Evolutionary conservation across 495 filamentous ascomycete genomes (phyloP).

Genomic region (Aspergillus sclerotioniger): DNA sequence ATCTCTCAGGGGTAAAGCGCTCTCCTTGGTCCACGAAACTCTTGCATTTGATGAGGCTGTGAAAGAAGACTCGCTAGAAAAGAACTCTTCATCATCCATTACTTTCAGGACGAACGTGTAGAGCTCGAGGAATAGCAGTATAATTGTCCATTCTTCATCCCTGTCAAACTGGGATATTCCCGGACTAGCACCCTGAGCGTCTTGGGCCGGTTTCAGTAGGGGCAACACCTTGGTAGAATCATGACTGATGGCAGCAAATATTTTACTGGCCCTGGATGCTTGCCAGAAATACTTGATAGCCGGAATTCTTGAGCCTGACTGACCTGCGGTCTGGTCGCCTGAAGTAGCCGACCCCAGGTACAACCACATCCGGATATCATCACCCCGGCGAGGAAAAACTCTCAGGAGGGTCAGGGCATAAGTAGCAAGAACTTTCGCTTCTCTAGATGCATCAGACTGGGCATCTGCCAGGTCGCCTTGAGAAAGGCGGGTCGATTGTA

Average conservation of each 20-base stretch:
- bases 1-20: slow-evolving; percentile 66
- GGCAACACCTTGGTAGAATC: slow-evolving; percentile 57
- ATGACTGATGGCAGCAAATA: slow-evolving; percentile 63
- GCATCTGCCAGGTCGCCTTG: slow-evolving; percentile 25
- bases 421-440: slow-evolving; percentile 74
- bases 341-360: slow-evolving; percentile 72
- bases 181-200: slow-evolving; percentile 19
- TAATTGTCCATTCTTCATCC: slow-evolving; percentile 81
- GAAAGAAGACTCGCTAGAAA: slow-evolving; percentile 43
- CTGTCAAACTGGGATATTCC: slow-evolving; percentile 29
- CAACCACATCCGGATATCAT: slow-evolving; percentile 95
- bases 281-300: slow-evolving; percentile 90
- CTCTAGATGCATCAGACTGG: slow-evolving; percentile 42
- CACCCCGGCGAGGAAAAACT: slow-evolving; percentile 77
- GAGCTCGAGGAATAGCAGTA: slow-evolving; percentile 88
- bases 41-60: slow-evolving; percentile 32
- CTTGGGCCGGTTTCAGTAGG: slow-evolving; percentile 47
- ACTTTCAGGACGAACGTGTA: slow-evolving; percentile 89
- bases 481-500: slow-evolving; percentile 29
- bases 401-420: slow-evolving; percentile 84
- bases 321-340: slow-evolving; percentile 30
- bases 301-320: slow-evolving; percentile 50
- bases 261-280: slow-evolving; percentile 60
- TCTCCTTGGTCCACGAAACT: slow-evolving; percentile 57
- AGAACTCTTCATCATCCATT: slow-evolving; percentile 80